Percentiles rank a stretch among this genome's conserved stretches.
Conservation (phyloP, 345 rosid species). For the Eucalyptus lansdowneana region DNA sequence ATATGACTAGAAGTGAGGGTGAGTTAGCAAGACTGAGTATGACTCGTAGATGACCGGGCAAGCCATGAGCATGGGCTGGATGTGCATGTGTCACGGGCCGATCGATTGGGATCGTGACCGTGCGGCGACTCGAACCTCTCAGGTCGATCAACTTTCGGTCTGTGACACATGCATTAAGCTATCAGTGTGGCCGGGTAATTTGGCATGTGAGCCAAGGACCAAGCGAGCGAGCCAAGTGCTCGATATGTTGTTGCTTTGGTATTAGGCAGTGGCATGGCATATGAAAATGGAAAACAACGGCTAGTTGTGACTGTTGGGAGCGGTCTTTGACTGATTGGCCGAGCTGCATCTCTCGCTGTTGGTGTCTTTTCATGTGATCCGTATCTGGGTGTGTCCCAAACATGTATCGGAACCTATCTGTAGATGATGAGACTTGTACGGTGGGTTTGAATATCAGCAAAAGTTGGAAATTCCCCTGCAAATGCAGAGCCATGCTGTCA, state of each 20-base stretch:
- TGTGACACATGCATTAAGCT: background rate
- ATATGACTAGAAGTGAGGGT: background rate
- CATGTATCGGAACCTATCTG: background rate
- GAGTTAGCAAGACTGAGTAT: background rate
- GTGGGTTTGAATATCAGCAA: background rate
- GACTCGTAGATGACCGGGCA: background rate
- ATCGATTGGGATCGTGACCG: no score
- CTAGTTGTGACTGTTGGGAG: background rate
- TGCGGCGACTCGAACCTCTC: no score
- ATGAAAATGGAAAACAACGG: background rate
- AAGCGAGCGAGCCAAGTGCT: background rate
- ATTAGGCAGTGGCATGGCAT: background rate
- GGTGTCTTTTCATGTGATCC: background rate
- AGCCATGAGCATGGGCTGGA: background rate
- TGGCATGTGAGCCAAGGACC: background rate
- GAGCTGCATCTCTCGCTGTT: background rate
- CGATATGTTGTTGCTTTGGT: background rate
- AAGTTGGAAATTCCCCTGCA: background rate
- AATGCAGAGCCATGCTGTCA: background rate
- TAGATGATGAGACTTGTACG: background rate
- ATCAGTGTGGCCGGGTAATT: background rate
- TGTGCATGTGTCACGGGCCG: no score
- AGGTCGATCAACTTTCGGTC: no score
- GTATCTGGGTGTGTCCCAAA: background rate
- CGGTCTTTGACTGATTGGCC: background rate